Percentiles rank a stretch among this genome's conserved stretches.
Evolutionary conservation across 2,329 filamentous ascomycete genomes (phyloP).

Genomic region (Hypoxylon sp.): DNA sequence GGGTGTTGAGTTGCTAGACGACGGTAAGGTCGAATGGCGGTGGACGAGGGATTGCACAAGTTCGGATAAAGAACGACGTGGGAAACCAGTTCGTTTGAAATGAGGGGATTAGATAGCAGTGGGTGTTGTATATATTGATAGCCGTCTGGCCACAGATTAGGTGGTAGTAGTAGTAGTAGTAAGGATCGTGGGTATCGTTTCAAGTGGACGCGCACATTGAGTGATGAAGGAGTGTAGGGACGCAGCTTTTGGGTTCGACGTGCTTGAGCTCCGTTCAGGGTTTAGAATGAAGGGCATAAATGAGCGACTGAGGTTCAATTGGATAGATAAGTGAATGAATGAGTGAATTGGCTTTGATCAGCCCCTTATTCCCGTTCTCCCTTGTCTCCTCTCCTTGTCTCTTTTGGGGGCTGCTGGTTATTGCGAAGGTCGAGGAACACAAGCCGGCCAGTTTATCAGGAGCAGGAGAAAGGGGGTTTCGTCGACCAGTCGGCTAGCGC

Average conservation of each 20-base stretch:
- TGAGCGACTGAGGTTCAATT: slow-evolving; percentile 27
- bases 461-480: slow-evolving; percentile 22
- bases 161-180: slow-evolving; percentile 15
- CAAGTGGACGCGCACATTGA: slow-evolving; percentile 23
- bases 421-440: slow-evolving; percentile 17
- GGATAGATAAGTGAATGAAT: slow-evolving; percentile 26
- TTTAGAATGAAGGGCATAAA: slow-evolving; percentile 23
- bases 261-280: slow-evolving; percentile 6
- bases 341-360: slow-evolving; percentile 14
- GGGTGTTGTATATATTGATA: slow-evolving; percentile 1
- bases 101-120: slow-evolving; percentile 9
- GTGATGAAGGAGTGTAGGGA: slow-evolving; percentile 36
- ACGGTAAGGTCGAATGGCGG: not conserved
- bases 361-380: slow-evolving; percentile 35
- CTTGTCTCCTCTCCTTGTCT: slow-evolving; percentile 32
- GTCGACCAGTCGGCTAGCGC: slow-evolving; percentile 15
- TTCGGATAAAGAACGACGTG: slow-evolving; percentile 13
- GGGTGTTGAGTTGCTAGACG: not conserved
- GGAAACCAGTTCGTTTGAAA: slow-evolving; percentile 12
- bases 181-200: slow-evolving; percentile 42
- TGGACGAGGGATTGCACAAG: slow-evolving; percentile 2
- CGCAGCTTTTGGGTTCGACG: slow-evolving; percentile 19
- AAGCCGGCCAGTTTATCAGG: slow-evolving; percentile 8
- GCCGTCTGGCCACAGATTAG: slow-evolving; percentile 11
- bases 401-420: not conserved